phyloP scores from a whole-genome alignment of 495 filamentous ascomycete species.

The Lichina pygmaea region DNA sequence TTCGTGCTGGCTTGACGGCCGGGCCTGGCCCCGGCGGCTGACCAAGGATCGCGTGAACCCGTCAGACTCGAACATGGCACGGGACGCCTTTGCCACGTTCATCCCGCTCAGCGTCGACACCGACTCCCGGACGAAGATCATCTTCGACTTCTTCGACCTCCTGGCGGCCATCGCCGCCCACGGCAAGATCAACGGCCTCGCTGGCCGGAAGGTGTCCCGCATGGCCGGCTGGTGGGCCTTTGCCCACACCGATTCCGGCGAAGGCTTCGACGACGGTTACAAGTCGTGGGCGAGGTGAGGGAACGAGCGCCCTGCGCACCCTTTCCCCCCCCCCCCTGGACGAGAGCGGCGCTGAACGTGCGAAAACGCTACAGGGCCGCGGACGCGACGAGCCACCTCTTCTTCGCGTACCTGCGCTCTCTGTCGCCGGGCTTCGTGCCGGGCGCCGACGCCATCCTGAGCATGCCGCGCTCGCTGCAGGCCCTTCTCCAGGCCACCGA shows the following conservation, averaged over 20 bases:
- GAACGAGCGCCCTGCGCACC: too few species aligned
- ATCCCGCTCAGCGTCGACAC: slow-evolving; percentile 87
- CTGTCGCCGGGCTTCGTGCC: slow-evolving; percentile 49
- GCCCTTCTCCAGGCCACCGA: slow-evolving; percentile 76
- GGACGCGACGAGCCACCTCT: slow-evolving; percentile 85
- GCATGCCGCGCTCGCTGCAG: slow-evolving; percentile 71
- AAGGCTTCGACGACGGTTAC: slow-evolving; percentile 92
- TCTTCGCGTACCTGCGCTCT: slow-evolving; percentile 90
- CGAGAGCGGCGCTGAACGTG: slow-evolving; percentile 5
- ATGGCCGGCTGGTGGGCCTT: slow-evolving; percentile 99
- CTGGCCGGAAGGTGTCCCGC: slow-evolving; percentile 77
- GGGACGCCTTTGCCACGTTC: slow-evolving; percentile 86
- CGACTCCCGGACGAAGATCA: slow-evolving; percentile 60
- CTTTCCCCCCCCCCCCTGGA: background rate
- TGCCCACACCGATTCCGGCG: slow-evolving; percentile 58
- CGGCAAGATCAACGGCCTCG: slow-evolving; percentile 78
- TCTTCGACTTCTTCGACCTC: slow-evolving; percentile 91
- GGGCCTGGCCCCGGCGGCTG: background rate
- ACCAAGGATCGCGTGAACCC: background rate
- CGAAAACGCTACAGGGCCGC: slow-evolving; percentile 35
- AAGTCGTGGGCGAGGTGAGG: slow-evolving; percentile 47
- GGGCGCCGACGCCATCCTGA: slow-evolving; percentile 47
- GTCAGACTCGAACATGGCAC: slow-evolving; percentile 70
- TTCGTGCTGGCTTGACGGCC: background rate
- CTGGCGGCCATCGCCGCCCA: slow-evolving; percentile 59